These are phyloP conservation scores for Penicillium verhagenii DNA, from an alignment of 495 filamentous ascomycete species.

Conservation along the genomic window DNA sequence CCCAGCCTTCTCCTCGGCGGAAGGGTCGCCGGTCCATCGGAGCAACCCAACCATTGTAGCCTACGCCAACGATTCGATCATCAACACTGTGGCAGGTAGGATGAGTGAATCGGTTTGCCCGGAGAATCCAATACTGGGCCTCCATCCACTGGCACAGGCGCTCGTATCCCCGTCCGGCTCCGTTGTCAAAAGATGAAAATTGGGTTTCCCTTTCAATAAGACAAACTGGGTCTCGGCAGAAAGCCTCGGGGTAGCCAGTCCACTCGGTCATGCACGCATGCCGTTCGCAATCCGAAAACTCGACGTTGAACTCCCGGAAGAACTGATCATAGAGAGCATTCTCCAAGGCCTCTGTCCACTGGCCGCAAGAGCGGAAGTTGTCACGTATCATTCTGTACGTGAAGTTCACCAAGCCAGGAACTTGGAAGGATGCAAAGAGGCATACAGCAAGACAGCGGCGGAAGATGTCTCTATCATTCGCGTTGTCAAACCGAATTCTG, in stretches of 20 bases:
- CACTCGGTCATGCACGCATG: conserved; percentile 41
- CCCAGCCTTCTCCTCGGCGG: conserved; percentile 39
- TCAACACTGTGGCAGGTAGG: conserved; percentile 21
- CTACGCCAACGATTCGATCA: conserved; percentile 34
- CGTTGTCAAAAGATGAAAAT: background rate
- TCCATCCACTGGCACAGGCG: conserved; percentile 29
- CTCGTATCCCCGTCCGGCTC: conserved; percentile 3
- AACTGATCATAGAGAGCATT: conserved; percentile 26
- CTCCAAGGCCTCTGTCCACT: conserved; percentile 20
- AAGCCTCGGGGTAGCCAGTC: conserved; percentile 24
- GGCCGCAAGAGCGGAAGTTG: conserved; percentile 18
- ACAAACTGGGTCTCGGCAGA: conserved; percentile 26
- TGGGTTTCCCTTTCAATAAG: background rate
- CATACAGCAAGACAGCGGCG: conserved; percentile 36
- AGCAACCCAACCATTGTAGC: conserved; percentile 25
- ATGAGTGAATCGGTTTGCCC: conserved; percentile 40
- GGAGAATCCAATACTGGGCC: conserved; percentile 37
- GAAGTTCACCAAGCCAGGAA: conserved; percentile 26
- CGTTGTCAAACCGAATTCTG: conserved; percentile 21
- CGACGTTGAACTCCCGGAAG: conserved; percentile 20
- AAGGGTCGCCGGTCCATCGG: conserved; percentile 24
- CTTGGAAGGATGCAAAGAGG: conserved; percentile 25
- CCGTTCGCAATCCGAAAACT: conserved; percentile 7
- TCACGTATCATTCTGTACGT: conserved; percentile 40
- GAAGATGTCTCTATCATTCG: conserved; percentile 34